These are phyloP conservation scores for Ambrosia trifida DNA, from an alignment of 129 eudicot genomes.

Conservation along the genomic window DNA sequence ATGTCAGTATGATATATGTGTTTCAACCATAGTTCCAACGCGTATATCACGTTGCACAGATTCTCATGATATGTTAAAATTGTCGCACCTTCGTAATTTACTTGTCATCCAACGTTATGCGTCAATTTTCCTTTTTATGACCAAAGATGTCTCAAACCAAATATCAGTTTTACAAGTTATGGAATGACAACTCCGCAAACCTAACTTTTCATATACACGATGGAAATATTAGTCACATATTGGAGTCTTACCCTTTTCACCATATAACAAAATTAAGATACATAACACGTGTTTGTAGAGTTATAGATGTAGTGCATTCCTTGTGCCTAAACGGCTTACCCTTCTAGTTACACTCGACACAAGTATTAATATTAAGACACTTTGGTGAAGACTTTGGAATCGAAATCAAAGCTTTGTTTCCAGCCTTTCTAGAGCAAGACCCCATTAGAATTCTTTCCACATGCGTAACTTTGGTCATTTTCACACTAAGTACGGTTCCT, in stretches of 20 bases:
- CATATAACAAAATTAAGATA: constrained; percentile 13
- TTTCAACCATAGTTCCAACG: too few relatives aligned
- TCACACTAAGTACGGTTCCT: constrained; percentile 40
- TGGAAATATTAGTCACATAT: constrained; percentile 14
- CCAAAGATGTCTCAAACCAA: not conserved
- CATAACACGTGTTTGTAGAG: constrained; percentile 29
- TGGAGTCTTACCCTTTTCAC: constrained; percentile 17
- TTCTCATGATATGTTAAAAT: too few relatives aligned
- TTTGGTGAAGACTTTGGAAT: constrained; percentile 26
- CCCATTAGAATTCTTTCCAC: constrained; percentile 22
- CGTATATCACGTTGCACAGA: too few relatives aligned
- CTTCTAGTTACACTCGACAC: constrained; percentile 33
- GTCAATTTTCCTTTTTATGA: too few relatives aligned
- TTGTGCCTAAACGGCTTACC: constrained; percentile 30
- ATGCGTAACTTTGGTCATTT: constrained; percentile 4
- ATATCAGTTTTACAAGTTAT: not conserved
- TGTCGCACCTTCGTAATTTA: too few relatives aligned
- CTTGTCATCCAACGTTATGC: too few relatives aligned
- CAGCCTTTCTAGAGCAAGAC: constrained; percentile 31
- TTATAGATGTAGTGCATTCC: constrained; percentile 22
- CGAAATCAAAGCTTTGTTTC: constrained; percentile 24
- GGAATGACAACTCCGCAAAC: not conserved
- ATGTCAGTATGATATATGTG: too few relatives aligned
- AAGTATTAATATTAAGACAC: constrained; percentile 26
- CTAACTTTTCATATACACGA: not conserved